Percentiles rank a stretch among this genome's conserved stretches.
Evolutionary conservation across 2,329 filamentous ascomycete genomes (phyloP).

Genomic region (Ploettnerulaceae sp.): DNA sequence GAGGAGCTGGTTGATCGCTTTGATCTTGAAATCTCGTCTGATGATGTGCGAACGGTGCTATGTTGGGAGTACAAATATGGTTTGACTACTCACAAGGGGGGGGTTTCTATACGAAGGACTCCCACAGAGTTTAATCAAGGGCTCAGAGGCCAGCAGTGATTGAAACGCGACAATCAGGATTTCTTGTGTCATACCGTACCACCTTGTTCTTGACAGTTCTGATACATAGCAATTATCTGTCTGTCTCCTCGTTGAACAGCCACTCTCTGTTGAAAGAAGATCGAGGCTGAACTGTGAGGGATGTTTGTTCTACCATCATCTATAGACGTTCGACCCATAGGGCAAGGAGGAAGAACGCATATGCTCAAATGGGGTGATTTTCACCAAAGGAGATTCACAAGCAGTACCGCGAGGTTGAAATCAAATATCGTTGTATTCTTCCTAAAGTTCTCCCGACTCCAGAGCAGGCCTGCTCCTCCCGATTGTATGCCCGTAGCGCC

Average conservation of each 20-base stretch:
- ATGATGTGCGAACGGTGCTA: no score
- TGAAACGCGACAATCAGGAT: no score
- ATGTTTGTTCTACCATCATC: constrained; percentile 33
- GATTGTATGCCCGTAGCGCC: constrained; percentile 12
- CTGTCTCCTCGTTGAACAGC: constrained; percentile 29
- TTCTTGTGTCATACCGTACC: no score
- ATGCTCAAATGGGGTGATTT: constrained; percentile 34
- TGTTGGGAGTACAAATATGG: no score
- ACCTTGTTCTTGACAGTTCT: no score
- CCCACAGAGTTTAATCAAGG: no score
- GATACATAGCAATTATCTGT: no score
- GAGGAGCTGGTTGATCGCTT: no score
- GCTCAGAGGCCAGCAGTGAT: no score
- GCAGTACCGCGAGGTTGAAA: background rate
- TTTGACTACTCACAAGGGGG: no score
- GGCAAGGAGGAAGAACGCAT: constrained; percentile 32
- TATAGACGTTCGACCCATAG: constrained; percentile 35
- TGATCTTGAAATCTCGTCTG: no score
- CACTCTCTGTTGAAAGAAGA: constrained; percentile 18
- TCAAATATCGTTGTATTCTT: constrained; percentile 4
- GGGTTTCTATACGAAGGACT: no score
- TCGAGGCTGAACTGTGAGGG: constrained; percentile 27
- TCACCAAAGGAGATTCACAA: background rate
- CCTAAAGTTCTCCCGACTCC: constrained; percentile 7
- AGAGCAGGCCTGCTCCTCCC: background rate